Percentiles rank a stretch among this genome's conserved stretches.
Conservation (phyloP, 169 alveolate genomes). For the Plasmodium vinckei region DNA sequence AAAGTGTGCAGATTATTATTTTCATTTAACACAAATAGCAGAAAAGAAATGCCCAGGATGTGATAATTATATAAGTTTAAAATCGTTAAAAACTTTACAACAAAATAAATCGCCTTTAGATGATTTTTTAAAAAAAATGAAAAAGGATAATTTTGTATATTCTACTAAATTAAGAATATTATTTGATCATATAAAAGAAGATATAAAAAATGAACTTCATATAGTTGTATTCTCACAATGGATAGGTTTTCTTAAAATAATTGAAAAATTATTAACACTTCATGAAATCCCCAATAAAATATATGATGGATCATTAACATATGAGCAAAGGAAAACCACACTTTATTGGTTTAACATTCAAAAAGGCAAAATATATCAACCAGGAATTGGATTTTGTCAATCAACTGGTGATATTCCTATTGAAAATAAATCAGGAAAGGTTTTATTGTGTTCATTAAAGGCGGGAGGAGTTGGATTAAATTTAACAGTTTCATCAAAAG, state of each 20-base stretch:
- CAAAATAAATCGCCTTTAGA: conserved; percentile 65
- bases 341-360: conserved; percentile 73
- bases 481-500: conserved; percentile 86
- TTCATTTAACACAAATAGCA: conserved; percentile 69
- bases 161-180: conserved; percentile 66
- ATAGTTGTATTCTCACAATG: conserved; percentile 77
- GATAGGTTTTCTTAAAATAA: conserved; percentile 75
- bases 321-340: conserved; percentile 46
- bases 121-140: conserved; percentile 66
- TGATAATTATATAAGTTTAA: conserved; percentile 52
- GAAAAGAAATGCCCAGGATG: conserved; percentile 66
- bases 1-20: conserved; percentile 72
- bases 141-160: conserved; percentile 64
- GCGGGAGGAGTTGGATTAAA: conserved; percentile 94
- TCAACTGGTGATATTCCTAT: conserved; percentile 33
- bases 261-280: conserved; percentile 46
- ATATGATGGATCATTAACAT: conserved; percentile 67
- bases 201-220: conserved; percentile 61
- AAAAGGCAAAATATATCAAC: conserved; percentile 64
- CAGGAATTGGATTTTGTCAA: conserved; percentile 49
- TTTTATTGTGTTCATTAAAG: conserved; percentile 86
- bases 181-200: conserved; percentile 71
- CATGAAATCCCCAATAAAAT: conserved; percentile 67
- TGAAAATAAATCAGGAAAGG: conserved; percentile 78
- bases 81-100: conserved; percentile 65